Evolutionary conservation across 768 basidiomycete species (phyloP).

Genomic region (Mycena indigotica): DNA sequence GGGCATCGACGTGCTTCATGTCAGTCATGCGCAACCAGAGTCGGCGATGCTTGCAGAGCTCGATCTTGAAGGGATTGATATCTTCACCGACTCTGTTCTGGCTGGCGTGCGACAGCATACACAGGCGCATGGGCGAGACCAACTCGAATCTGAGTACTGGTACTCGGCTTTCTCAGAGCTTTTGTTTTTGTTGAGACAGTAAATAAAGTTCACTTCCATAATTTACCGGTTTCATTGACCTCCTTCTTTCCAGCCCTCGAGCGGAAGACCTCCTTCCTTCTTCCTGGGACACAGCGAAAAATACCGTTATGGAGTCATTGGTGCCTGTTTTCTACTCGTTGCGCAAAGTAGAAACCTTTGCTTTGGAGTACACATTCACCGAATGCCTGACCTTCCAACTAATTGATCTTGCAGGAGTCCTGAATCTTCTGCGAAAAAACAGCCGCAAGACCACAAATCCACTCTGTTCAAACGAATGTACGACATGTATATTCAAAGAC

Average conservation of each 20-base stretch:
- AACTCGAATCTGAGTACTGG: background rate
- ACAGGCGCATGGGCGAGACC: background rate
- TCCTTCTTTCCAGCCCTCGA: background rate
- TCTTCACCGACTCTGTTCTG: background rate
- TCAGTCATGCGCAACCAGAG: background rate
- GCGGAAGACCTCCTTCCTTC: background rate
- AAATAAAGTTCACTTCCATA: background rate
- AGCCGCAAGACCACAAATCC: too few relatives aligned
- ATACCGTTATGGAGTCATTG: background rate
- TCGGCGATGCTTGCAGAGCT: background rate
- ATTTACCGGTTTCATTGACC: background rate
- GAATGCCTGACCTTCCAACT: too few relatives aligned
- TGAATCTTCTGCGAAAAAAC: background rate
- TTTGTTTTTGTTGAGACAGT: slow-evolving; percentile 3
- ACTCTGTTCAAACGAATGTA: too few relatives aligned
- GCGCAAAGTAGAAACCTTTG: background rate
- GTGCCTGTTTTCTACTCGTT: background rate
- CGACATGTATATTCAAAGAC: too few relatives aligned
- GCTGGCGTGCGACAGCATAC: background rate
- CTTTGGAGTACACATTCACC: background rate
- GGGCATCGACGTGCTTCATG: background rate
- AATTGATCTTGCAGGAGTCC: background rate
- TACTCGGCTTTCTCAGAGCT: background rate
- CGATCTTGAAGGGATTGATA: background rate
- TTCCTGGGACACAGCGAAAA: background rate